Evolutionary conservation across 2,329 filamentous ascomycete genomes (phyloP).

Genomic region (Penicillium brasilianum): DNA sequence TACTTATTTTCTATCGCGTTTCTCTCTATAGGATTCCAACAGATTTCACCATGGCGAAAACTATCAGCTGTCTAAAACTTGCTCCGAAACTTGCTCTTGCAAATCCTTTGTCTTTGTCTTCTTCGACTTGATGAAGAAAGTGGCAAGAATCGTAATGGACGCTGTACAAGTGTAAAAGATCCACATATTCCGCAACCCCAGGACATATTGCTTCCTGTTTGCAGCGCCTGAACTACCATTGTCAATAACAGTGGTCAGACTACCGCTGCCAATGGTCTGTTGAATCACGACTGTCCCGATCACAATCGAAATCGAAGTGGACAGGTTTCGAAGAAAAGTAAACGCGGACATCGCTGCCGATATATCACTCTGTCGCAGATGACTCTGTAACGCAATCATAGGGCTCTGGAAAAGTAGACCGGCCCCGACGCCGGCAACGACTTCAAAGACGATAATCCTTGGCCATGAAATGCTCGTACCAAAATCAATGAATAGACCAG

Average conservation of each 20-base stretch:
- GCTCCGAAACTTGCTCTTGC: neutral
- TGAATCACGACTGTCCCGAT: constrained; percentile 15
- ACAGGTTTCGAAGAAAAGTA: constrained; percentile 16
- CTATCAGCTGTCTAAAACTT: neutral
- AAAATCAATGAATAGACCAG: constrained; percentile 7
- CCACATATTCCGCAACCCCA: constrained; percentile 48
- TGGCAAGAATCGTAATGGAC: constrained; percentile 37
- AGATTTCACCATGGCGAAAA: too few species aligned
- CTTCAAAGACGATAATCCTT: constrained; percentile 22
- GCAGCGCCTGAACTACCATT: constrained; percentile 4
- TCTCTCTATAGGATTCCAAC: too few species aligned
- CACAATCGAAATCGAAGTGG: constrained; percentile 14
- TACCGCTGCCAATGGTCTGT: neutral
- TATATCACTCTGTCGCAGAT: constrained; percentile 7
- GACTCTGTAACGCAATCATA: constrained; percentile 22
- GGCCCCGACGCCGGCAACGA: constrained; percentile 18
- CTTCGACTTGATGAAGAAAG: constrained; percentile 33
- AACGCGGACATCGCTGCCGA: constrained; percentile 19
- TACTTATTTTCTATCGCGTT: too few species aligned
- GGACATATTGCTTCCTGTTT: constrained; percentile 3
- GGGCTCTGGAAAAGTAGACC: constrained; percentile 25
- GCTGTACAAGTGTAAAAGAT: constrained; percentile 46
- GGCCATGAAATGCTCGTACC: neutral
- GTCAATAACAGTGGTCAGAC: constrained; percentile 2
- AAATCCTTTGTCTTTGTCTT: neutral